Evolutionary conservation across 257 asterid genomes (phyloP).

Genomic region (Forsythia suspensa): DNA sequence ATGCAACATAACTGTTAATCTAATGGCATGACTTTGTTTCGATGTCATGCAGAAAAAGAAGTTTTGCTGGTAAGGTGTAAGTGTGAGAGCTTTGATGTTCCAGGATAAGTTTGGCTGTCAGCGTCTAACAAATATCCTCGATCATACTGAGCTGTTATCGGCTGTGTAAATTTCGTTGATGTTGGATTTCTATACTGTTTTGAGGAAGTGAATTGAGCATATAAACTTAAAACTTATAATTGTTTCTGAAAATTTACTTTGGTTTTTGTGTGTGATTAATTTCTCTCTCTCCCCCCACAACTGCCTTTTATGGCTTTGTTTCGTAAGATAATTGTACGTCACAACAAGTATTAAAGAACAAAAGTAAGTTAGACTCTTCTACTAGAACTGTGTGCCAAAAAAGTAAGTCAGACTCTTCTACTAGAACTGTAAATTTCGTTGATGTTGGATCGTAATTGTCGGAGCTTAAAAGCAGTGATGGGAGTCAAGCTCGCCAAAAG

Average conservation of each 20-base stretch:
- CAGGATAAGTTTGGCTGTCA: not conserved
- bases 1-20: not conserved
- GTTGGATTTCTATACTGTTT: not conserved
- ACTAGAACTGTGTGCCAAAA: not conserved
- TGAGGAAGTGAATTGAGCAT: not conserved
- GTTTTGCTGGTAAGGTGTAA: constrained; percentile 48
- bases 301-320: not conserved
- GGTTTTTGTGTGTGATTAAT: not conserved
- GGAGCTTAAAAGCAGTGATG: no score
- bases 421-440: not conserved
- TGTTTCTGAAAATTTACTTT: not conserved
- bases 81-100: constrained; percentile 21
- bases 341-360: not conserved
- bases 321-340: no score
- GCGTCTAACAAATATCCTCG: not conserved
- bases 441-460: no score
- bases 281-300: not conserved
- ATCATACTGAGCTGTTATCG: not conserved
- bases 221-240: not conserved
- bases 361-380: not conserved
- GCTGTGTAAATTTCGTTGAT: not conserved
- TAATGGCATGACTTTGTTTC: not conserved
- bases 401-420: not conserved
- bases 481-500: no score
- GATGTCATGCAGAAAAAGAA: constrained; percentile 54